Evolutionary conservation across 192 early-diverging fungal genomes (phyloP).

Genomic region (Coemansia guatemalensis): DNA sequence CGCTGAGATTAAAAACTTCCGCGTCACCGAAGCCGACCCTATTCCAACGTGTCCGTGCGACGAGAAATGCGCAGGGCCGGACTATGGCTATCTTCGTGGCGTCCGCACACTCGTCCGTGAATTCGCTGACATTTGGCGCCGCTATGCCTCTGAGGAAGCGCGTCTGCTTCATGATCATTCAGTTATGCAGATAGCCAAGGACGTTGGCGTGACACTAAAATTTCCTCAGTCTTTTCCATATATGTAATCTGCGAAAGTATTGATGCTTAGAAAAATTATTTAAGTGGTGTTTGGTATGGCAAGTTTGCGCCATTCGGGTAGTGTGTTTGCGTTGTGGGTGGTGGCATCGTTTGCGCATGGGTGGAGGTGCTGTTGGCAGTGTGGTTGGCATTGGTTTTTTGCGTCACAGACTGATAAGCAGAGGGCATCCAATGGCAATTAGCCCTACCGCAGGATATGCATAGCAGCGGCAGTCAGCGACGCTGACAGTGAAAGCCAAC

Average conservation of each 20-base stretch:
- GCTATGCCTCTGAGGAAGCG: slow-evolving; percentile 48
- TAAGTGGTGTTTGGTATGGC: too few species aligned
- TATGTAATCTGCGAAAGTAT: not conserved
- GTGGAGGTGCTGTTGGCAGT: too few species aligned
- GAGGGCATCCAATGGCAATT: too few species aligned
- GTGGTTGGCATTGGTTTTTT: too few species aligned
- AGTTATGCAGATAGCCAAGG: slow-evolving; percentile 26
- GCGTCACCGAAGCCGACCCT: slow-evolving; percentile 29
- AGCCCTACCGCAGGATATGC: too few species aligned
- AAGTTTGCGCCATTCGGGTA: too few species aligned
- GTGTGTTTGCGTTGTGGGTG: too few species aligned
- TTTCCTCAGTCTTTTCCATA: slow-evolving; percentile 13
- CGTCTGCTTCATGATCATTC: slow-evolving; percentile 30
- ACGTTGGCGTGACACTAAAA: slow-evolving; percentile 41
- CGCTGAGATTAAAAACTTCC: slow-evolving; percentile 13
- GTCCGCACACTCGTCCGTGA: slow-evolving; percentile 53
- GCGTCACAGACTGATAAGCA: too few species aligned
- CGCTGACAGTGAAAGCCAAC: too few species aligned
- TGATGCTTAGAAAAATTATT: too few species aligned
- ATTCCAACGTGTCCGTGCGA: slow-evolving; percentile 36
- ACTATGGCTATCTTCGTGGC: slow-evolving; percentile 57
- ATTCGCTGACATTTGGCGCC: slow-evolving; percentile 56
- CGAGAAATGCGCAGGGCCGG: slow-evolving; percentile 45
- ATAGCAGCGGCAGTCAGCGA: too few species aligned
- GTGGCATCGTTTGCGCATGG: too few species aligned